These are phyloP conservation scores for Amanita polypyramis DNA, from an alignment of 768 basidiomycete genomes.

Conservation along the genomic window DNA sequence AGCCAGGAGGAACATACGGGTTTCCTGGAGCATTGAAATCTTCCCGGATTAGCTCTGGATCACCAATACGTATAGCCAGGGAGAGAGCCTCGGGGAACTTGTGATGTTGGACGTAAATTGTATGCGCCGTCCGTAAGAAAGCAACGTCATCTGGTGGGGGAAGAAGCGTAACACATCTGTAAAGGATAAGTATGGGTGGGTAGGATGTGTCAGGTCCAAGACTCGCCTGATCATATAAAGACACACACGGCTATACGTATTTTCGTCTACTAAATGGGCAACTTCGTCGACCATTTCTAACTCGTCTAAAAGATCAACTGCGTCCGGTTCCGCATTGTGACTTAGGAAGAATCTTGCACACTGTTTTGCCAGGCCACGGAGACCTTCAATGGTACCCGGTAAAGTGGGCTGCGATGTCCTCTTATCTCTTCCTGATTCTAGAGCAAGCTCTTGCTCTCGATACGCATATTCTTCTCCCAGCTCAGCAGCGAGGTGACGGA, in stretches of 20 bases:
- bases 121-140: conserved; percentile 83
- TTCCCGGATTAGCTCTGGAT: conserved; percentile 66
- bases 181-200: conserved; percentile 5
- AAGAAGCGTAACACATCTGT: conserved; percentile 78
- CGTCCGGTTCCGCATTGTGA: conserved; percentile 98
- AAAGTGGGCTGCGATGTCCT: conserved; percentile 21
- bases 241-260: conserved; percentile 84
- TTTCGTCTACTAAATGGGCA: conserved; percentile 68
- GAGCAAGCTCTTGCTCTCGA: conserved; percentile 44
- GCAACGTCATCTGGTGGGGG: conserved; percentile 87
- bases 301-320: conserved; percentile 91
- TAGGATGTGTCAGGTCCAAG: not conserved
- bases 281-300: conserved; percentile 83
- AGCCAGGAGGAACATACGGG: conserved; percentile 44
- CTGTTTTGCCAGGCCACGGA: conserved; percentile 67
- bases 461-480: conserved; percentile 84
- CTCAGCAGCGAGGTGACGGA: conserved; percentile 92
- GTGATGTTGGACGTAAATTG: conserved; percentile 77
- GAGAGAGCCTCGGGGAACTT: conserved; percentile 88
- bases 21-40: conserved; percentile 90
- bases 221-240: conserved; percentile 89
- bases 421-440: conserved; percentile 19
- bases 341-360: conserved; percentile 83
- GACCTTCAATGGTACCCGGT: conserved; percentile 60
- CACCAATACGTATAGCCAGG: conserved; percentile 77